Evolutionary conservation across 805 yeast species (phyloP), one percentile per base, ranked within the genome.

Genomic region (Barnettozyma siamensis): DNA sequence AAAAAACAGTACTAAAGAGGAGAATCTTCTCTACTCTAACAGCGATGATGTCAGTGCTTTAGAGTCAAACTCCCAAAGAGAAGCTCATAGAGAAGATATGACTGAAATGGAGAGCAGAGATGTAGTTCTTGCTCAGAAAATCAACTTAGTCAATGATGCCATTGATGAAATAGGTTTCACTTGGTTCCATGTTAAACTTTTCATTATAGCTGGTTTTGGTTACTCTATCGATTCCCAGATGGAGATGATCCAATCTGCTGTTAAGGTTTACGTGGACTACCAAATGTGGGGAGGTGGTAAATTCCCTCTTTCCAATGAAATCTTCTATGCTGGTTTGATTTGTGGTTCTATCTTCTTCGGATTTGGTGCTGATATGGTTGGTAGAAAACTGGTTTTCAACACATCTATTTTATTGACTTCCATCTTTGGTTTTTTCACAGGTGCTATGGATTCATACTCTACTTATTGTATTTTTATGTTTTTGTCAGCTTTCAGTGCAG

Each of bases 101-200:
- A 34, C 26, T 29, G 52, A 44, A 15, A 46, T 42, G 23, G 55
- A 73, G 73, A 1, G 64, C 5, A 38, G 40, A 10, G 56, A 52
- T 29, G 23, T 43, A 10, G 54, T 48, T 7, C 41, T 51, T 4
- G 41, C 55, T 2, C 44, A 47, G 34, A 74, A 73, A 44, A 70
- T 74, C 53, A 59, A 57, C 33, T 54, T 76, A 9, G 60, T 76
- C 37, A 75, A 76, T 54, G 58, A 73, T 43, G 79, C 83, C 15
- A 64, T 77, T 42, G 80, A 78, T 51, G 78, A 78, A 49, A 74
- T 77, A 40, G 83, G 83, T 0, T 74, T 78, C 59, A 76, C 83
- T 1, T 68, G 73, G 70, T 66, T 66, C 44, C 77, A 73, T 44
- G 57, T 59, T 19, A 64, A 68, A 46, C 52, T 70, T 7, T 73